These are phyloP conservation scores for Talaromyces liani DNA, from an alignment of 495 filamentous ascomycete genomes.

Conservation along the genomic window DNA sequence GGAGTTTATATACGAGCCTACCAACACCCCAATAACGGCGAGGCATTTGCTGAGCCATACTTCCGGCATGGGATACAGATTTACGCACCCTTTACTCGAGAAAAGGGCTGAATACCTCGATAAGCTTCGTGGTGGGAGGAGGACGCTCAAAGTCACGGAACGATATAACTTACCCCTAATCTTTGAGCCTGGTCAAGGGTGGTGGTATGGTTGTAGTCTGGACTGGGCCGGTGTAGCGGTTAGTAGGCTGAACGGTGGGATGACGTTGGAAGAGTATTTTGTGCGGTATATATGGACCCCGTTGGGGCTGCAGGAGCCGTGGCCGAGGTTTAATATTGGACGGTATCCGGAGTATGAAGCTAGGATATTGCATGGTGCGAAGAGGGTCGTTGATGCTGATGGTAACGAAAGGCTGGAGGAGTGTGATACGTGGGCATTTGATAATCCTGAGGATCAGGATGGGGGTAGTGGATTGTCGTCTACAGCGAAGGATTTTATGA, in stretches of 20 bases:
- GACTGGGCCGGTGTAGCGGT: neutral
- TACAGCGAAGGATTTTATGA: neutral
- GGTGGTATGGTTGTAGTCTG: neutral
- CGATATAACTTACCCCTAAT: neutral
- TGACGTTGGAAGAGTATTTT: neutral
- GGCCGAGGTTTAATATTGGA: neutral
- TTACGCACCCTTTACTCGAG: neutral
- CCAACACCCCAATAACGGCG: neutral
- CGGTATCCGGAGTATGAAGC: neutral
- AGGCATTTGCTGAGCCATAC: neutral
- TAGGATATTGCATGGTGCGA: neutral
- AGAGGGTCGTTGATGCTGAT: neutral
- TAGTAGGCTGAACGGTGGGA: neutral
- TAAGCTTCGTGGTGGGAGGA: neutral
- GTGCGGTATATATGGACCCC: neutral
- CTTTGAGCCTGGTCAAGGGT: neutral
- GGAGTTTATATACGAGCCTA: neutral
- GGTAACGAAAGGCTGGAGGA: neutral
- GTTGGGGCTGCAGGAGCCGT: neutral
- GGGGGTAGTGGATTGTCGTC: neutral
- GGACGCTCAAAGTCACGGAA: neutral
- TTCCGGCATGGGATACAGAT: neutral
- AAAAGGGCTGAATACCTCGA: neutral
- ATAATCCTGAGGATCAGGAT: neutral
- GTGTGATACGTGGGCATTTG: neutral